Conservation (phyloP, 2,329 filamentous ascomycete genomes). For the Diplodia mutila region DNA sequence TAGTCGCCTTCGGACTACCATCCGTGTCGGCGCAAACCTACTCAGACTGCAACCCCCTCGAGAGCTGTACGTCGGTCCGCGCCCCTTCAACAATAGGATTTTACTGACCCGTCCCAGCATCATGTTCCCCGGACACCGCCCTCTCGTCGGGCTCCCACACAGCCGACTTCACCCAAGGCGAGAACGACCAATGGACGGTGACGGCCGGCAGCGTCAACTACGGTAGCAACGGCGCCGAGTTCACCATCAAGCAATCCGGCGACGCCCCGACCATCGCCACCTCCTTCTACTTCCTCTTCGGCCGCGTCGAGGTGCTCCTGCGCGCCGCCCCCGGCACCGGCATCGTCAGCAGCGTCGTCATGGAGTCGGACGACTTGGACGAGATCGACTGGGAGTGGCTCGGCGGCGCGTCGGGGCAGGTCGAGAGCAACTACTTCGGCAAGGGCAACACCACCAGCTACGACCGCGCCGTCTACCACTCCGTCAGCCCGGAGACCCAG, state of each 20-base stretch:
- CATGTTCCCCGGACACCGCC: conserved; percentile 40
- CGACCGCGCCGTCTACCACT: conserved; percentile 65
- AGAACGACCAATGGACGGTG: conserved; percentile 28
- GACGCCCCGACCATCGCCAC: conserved; percentile 66
- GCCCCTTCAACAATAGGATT: conserved; percentile 25
- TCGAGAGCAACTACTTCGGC: conserved; percentile 73
- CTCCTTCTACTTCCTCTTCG: conserved; percentile 82
- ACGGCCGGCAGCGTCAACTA: conserved; percentile 41
- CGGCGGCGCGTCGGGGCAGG: conserved; percentile 63
- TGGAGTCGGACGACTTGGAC: conserved; percentile 77
- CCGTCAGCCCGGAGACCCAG: conserved; percentile 51
- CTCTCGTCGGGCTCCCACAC: conserved; percentile 34
- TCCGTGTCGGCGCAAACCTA: conserved; percentile 38
- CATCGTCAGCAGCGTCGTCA: conserved; percentile 75
- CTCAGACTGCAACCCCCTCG: conserved; percentile 39
- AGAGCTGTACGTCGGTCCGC: conserved; percentile 16
- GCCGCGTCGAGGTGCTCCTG: conserved; percentile 71
- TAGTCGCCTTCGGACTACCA: not conserved
- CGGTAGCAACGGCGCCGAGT: conserved; percentile 45
- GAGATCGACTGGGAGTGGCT: conserved; percentile 81
- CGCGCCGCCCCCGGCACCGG: conserved; percentile 72
- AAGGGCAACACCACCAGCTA: conserved; percentile 68
- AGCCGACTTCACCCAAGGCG: conserved; percentile 42
- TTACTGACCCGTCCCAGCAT: conserved; percentile 14
- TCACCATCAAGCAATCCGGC: conserved; percentile 45